phyloP scores from a whole-genome alignment of 2,329 filamentous ascomycete genomes.

The Dactylellina cionopaga region DNA sequence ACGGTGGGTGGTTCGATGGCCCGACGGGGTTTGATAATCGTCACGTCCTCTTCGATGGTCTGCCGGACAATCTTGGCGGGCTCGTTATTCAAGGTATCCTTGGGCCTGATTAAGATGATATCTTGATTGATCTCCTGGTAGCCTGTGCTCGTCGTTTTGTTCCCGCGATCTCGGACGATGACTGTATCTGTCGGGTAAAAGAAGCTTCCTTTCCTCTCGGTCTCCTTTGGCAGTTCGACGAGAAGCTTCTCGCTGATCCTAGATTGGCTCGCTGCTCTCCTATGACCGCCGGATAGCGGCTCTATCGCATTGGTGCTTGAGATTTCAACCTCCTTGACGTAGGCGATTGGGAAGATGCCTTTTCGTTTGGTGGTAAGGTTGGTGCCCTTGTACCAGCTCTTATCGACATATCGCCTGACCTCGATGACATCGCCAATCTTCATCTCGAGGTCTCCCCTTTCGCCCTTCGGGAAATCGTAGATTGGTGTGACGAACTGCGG shows the following conservation, averaged over 20 bases:
- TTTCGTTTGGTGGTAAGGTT: slow-evolving; percentile 38
- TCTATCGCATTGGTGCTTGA: slow-evolving; percentile 40
- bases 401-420: slow-evolving; percentile 43
- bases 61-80: slow-evolving; percentile 15
- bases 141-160: slow-evolving; percentile 28
- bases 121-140: slow-evolving; percentile 45
- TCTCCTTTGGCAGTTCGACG: slow-evolving; percentile 41
- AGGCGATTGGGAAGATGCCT: slow-evolving; percentile 46
- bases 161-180: slow-evolving; percentile 43
- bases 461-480: slow-evolving; percentile 32
- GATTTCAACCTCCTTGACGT: slow-evolving; percentile 42
- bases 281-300: slow-evolving; percentile 27
- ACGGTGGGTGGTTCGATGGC: neutral
- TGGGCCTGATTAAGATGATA: slow-evolving; percentile 38
- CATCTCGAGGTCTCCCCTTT: slow-evolving; percentile 32
- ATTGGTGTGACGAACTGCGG: slow-evolving; percentile 43
- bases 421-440: slow-evolving; percentile 46
- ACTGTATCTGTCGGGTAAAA: slow-evolving; percentile 46
- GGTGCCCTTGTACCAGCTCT: slow-evolving; percentile 44
- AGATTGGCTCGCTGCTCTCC: slow-evolving; percentile 12
- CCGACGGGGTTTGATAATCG: slow-evolving; percentile 29
- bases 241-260: slow-evolving; percentile 22
- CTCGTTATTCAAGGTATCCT: slow-evolving; percentile 38
- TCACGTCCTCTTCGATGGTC: slow-evolving; percentile 33
- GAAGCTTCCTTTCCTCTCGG: slow-evolving; percentile 46